Conservation (phyloP, 2,329 filamentous ascomycete genomes). For the Colletotrichum paranaense region DNA sequence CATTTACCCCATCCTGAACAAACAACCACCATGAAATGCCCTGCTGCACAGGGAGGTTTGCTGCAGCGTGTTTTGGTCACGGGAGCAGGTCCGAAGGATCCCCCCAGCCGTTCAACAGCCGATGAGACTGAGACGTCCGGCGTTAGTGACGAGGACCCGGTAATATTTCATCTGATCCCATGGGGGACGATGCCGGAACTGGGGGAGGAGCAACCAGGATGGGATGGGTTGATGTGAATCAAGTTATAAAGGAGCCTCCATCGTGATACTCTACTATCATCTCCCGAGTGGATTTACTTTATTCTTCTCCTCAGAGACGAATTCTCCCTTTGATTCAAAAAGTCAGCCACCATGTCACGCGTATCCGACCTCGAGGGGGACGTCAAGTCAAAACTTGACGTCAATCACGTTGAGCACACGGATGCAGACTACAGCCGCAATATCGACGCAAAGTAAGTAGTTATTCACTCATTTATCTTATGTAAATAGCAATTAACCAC, state of each 20-base stretch:
- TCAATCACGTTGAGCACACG: constrained; percentile 36
- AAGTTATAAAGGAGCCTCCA: constrained; percentile 25
- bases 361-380: constrained; percentile 40
- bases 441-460: constrained; percentile 44
- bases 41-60: constrained; percentile 19
- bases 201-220: not conserved
- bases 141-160: constrained; percentile 1
- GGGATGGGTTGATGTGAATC: not conserved
- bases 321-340: too few species aligned
- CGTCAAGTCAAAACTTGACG: constrained; percentile 32
- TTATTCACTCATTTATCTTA: not conserved
- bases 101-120: constrained; percentile 15
- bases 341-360: constrained; percentile 10
- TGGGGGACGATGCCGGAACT: not conserved
- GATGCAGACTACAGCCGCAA: constrained; percentile 44
- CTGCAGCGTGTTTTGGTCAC: constrained; percentile 3
- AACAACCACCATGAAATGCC: not conserved
- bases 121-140: not conserved
- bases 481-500: not conserved
- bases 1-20: not conserved
- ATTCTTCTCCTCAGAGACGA: too few species aligned
- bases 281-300: too few species aligned
- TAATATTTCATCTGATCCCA: not conserved
- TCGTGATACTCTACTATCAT: not conserved
- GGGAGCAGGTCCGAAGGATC: constrained; percentile 4